phyloP scores from a whole-genome alignment of 345 rosid species.

The Citrus hindsii region DNA sequence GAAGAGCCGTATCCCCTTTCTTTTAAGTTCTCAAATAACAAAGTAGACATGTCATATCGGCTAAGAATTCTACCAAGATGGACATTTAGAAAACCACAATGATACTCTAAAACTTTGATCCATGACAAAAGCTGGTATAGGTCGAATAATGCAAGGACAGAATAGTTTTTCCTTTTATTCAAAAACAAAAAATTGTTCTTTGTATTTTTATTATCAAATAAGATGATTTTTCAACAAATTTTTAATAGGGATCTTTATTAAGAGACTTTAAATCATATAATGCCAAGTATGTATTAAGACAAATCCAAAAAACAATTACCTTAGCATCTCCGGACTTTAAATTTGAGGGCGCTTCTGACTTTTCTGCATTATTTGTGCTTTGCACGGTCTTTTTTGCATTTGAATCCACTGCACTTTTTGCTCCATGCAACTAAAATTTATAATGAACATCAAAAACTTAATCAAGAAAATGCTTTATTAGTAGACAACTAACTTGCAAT shows the following conservation, averaged over 20 bases:
- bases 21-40: constrained; percentile 30
- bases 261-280: background rate
- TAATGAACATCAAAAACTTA: constrained; percentile 4
- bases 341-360: constrained; percentile 35
- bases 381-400: constrained; percentile 41
- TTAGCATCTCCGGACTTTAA: constrained; percentile 43
- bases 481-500: background rate
- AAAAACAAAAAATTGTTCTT: background rate
- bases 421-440: constrained; percentile 29
- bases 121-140: background rate
- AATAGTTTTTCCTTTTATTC: too few relatives aligned
- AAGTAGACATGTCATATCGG: constrained; percentile 5
- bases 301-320: constrained; percentile 28
- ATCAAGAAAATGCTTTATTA: background rate
- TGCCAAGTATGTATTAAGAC: background rate
- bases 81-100: background rate
- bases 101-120: background rate
- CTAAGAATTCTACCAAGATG: background rate
- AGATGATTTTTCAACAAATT: background rate
- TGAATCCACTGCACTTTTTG: constrained; percentile 33
- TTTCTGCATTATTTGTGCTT: constrained; percentile 37
- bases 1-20: constrained; percentile 45
- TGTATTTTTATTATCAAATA: background rate
- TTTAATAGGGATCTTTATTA: background rate
- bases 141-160: background rate